These are phyloP conservation scores for Cymodocea nodosa DNA, from an alignment of 116 monocot species.

Conservation along the genomic window DNA sequence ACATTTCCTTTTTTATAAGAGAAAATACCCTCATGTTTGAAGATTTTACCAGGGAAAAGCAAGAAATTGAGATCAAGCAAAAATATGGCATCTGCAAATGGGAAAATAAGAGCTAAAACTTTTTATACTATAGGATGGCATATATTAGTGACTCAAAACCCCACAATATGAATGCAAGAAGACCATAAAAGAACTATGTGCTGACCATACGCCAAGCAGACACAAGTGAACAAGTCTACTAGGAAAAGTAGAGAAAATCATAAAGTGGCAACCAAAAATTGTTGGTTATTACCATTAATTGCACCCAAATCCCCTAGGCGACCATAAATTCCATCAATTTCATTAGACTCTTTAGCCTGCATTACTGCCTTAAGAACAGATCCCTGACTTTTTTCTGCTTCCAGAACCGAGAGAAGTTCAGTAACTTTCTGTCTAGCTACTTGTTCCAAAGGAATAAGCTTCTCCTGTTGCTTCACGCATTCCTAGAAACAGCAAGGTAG, in stretches of 20 bases:
- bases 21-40: too few species aligned
- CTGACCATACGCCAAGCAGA: too few species aligned
- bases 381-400: slow-evolving; percentile 85
- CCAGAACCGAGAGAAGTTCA: slow-evolving; percentile 53
- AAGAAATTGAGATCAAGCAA: too few species aligned
- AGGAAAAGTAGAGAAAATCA: neutral
- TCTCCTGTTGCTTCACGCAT: slow-evolving; percentile 58
- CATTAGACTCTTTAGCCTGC: slow-evolving; percentile 70
- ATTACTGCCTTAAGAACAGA: slow-evolving; percentile 79
- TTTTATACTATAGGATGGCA: too few species aligned
- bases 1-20: too few species aligned
- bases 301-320: slow-evolving; percentile 94
- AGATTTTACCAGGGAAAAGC: too few species aligned
- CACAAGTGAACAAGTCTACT: too few species aligned
- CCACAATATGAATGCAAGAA: too few species aligned
- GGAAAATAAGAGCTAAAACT: too few species aligned
- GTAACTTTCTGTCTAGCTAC: slow-evolving; percentile 84
- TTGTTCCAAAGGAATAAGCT: slow-evolving; percentile 81
- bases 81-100: too few species aligned
- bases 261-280: neutral
- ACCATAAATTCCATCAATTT: slow-evolving; percentile 95
- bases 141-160: too few species aligned
- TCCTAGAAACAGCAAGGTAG: slow-evolving; percentile 28
- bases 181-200: too few species aligned
- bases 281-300: slow-evolving; percentile 51